Conservation (phyloP, 2,329 filamentous ascomycete species). For the Ceratocystis harringtonii region DNA sequence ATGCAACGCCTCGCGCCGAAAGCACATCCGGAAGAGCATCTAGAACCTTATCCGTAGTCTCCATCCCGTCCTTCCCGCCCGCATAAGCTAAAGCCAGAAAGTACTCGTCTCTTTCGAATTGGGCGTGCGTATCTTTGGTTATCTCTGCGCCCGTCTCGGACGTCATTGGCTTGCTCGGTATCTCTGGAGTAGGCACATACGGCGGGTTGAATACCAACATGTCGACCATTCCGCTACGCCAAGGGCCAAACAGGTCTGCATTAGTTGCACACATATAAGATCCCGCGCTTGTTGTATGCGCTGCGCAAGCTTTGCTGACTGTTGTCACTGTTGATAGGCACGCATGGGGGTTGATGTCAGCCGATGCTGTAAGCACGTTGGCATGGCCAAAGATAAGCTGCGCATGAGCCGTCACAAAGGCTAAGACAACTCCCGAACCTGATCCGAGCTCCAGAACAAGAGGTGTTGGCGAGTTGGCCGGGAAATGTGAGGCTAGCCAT, state of each 20-base stretch:
- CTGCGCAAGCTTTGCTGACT: conserved; percentile 28
- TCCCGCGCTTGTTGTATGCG: conserved; percentile 11
- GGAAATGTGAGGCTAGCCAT: conserved; percentile 54
- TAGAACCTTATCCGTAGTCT: conserved; percentile 70
- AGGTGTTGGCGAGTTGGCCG: conserved; percentile 29
- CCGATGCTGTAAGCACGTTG: conserved; percentile 55
- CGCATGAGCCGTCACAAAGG: conserved; percentile 69
- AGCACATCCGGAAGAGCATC: conserved; percentile 51
- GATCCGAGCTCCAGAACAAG: conserved; percentile 76
- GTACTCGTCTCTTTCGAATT: conserved; percentile 68
- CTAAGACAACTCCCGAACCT: conserved; percentile 86
- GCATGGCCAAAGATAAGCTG: conserved; percentile 54
- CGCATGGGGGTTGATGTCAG: conserved; percentile 76
- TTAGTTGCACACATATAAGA: conserved; percentile 51
- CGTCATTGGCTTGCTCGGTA: conserved; percentile 40
- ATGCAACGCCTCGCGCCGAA: conserved; percentile 58
- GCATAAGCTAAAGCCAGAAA: conserved; percentile 77
- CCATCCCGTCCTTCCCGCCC: conserved; percentile 83
- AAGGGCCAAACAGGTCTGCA: conserved; percentile 51
- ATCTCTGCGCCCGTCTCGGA: conserved; percentile 20
- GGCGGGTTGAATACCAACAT: conserved; percentile 93
- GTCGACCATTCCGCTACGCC: conserved; percentile 46
- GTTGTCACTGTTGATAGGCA: conserved; percentile 63
- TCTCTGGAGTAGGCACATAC: conserved; percentile 72
- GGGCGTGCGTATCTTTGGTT: conserved; percentile 24